phyloP scores from a whole-genome alignment of 2,329 filamentous ascomycete species.

The Alternaria consortialis region DNA sequence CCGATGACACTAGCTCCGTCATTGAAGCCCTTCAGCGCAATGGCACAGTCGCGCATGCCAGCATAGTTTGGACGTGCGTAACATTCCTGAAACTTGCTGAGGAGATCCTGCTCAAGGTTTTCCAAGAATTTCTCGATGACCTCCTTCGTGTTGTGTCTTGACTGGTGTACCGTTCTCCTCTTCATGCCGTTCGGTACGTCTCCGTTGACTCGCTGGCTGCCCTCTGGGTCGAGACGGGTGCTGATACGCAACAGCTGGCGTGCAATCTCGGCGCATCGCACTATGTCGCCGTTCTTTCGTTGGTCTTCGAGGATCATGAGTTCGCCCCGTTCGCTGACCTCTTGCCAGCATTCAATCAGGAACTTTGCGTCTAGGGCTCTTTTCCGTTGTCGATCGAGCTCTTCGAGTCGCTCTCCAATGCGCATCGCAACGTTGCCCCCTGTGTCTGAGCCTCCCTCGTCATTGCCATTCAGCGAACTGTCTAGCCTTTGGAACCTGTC shows the following conservation, averaged over 20 bases:
- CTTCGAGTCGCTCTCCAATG: slow-evolving; percentile 92
- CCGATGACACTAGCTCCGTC: slow-evolving; percentile 95
- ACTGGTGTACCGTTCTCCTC: slow-evolving; percentile 42
- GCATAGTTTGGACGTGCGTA: slow-evolving; percentile 95
- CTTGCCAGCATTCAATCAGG: slow-evolving; percentile 94
- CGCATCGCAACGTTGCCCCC: slow-evolving; percentile 92
- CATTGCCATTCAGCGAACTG: slow-evolving; percentile 75
- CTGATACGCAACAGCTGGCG: slow-evolving; percentile 94
- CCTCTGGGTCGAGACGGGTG: slow-evolving; percentile 82
- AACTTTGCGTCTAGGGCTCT: slow-evolving; percentile 93
- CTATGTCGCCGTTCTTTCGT: slow-evolving; percentile 86
- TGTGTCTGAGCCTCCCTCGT: slow-evolving; percentile 61
- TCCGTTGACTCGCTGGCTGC: slow-evolving; percentile 57
- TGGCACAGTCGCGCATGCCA: slow-evolving; percentile 96
- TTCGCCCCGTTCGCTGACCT: slow-evolving; percentile 89
- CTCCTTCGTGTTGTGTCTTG: slow-evolving; percentile 76
- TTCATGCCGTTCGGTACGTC: slow-evolving; percentile 60
- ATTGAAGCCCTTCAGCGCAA: slow-evolving; percentile 94
- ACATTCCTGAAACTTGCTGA: slow-evolving; percentile 97
- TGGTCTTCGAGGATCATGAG: slow-evolving; percentile 89
- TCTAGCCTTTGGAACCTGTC: slow-evolving; percentile 91
- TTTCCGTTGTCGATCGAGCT: slow-evolving; percentile 89
- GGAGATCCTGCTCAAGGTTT: slow-evolving; percentile 89
- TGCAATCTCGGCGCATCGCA: slow-evolving; percentile 91
- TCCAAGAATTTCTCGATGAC: slow-evolving; percentile 97